These are phyloP conservation scores for Boeremia lycopersici DNA, from an alignment of 2,329 filamentous ascomycete genomes.

Conservation along the genomic window DNA sequence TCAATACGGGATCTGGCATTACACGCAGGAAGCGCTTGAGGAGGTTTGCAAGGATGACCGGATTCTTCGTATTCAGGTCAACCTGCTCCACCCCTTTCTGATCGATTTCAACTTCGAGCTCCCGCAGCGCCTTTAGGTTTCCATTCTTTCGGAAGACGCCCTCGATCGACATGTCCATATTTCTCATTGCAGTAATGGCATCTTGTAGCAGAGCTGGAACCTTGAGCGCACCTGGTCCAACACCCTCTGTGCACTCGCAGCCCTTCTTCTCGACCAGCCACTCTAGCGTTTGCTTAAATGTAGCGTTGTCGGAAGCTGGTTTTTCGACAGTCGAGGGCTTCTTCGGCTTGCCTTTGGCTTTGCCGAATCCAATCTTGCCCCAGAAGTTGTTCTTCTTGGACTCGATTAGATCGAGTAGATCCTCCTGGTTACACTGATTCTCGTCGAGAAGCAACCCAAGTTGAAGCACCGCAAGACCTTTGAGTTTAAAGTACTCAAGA, in stretches of 20 bases:
- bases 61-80: slow-evolving; percentile 84
- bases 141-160: slow-evolving; percentile 99
- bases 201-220: slow-evolving; percentile 97
- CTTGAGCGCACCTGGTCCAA: slow-evolving; percentile 86
- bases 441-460: slow-evolving; percentile 95
- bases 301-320: slow-evolving; percentile 66
- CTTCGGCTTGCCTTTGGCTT: slow-evolving; percentile 75
- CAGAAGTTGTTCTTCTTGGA: slow-evolving; percentile 93
- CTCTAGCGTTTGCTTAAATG: slow-evolving; percentile 90
- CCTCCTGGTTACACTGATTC: slow-evolving; percentile 89
- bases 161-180: slow-evolving; percentile 98
- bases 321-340: slow-evolving; percentile 66
- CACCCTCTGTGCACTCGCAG: slow-evolving; percentile 95
- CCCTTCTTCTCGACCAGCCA: slow-evolving; percentile 90
- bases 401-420: slow-evolving; percentile 90
- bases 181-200: slow-evolving; percentile 90
- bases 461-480: slow-evolving; percentile 90
- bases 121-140: slow-evolving; percentile 92
- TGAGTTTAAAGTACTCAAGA: slow-evolving; percentile 95
- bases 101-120: slow-evolving; percentile 85
- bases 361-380: slow-evolving; percentile 97
- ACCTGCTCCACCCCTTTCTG: slow-evolving; percentile 82
- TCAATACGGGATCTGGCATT: slow-evolving; percentile 91
- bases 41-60: slow-evolving; percentile 90
- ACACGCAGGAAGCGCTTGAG: slow-evolving; percentile 95